A percentile compares a stretch with the other conserved stretches of the same genome.
phyloP scores from a whole-genome alignment of 768 basidiomycete species.

The Porpolomopsis calyptriformis region DNA sequence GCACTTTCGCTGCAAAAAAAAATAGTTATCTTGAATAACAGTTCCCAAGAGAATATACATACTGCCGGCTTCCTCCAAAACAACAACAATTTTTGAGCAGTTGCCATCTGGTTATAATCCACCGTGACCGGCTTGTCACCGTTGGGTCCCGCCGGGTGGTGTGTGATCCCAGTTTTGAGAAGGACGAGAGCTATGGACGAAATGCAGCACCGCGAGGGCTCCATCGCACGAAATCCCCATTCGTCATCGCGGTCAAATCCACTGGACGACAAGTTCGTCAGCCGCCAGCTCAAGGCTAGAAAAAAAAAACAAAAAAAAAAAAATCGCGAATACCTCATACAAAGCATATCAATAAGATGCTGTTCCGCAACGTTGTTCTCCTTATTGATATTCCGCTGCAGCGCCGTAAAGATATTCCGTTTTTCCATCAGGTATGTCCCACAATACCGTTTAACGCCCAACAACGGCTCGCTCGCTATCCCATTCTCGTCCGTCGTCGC shows the following conservation, averaged over 20 bases:
- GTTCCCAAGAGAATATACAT: constrained; percentile 5
- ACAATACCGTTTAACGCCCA: constrained; percentile 76
- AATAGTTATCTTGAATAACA: background rate
- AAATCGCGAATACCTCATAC: constrained; percentile 71
- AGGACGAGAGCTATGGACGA: constrained; percentile 96
- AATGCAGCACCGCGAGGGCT: constrained; percentile 94
- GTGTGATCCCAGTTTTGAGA: constrained; percentile 91
- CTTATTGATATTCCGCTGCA: constrained; percentile 98
- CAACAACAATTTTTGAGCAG: constrained; percentile 89
- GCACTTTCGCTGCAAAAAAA: constrained; percentile 76
- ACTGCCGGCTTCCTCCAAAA: constrained; percentile 99
- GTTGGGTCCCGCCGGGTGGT: constrained; percentile 37
- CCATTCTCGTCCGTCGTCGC: constrained; percentile 69
- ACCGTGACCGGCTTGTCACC: constrained; percentile 68
- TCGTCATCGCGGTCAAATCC: constrained; percentile 96
- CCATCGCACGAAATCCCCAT: constrained; percentile 95
- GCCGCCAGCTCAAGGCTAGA: background rate
- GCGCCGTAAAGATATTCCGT: constrained; percentile 89
- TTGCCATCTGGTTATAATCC: constrained; percentile 89
- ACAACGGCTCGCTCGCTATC: constrained; percentile 64
- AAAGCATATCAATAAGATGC: constrained; percentile 99
- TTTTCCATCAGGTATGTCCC: constrained; percentile 84
- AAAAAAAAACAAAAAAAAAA: constrained; percentile 2
- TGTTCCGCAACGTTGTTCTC: constrained; percentile 99
- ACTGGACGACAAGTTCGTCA: constrained; percentile 30